These are phyloP conservation scores for Haplographium delicatum DNA, from an alignment of 495 filamentous ascomycete genomes.

Conservation along the genomic window DNA sequence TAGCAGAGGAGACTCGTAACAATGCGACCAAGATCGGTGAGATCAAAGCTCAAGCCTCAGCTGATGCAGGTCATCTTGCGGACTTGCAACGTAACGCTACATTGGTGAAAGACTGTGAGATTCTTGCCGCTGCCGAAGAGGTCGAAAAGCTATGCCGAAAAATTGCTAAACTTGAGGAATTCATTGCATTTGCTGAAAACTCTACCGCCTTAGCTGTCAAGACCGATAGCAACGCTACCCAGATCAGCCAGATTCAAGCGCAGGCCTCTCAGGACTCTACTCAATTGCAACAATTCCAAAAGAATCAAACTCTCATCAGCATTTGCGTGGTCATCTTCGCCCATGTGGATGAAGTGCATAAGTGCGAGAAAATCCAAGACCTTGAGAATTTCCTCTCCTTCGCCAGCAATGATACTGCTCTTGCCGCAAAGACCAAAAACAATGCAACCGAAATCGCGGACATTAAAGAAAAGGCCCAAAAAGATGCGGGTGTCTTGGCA, in stretches of 20 bases:
- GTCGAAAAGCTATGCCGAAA: neutral
- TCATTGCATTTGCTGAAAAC: conserved; percentile 2
- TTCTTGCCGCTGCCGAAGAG: conserved; percentile 4
- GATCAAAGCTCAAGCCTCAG: conserved; percentile 7
- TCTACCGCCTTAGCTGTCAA: neutral
- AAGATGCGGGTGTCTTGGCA: no score
- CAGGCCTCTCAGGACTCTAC: conserved; percentile 1
- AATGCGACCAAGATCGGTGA: conserved; percentile 10
- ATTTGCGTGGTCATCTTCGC: no score
- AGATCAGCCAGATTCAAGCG: neutral
- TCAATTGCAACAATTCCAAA: neutral
- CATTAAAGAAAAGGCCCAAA: no score
- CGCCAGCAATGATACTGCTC: no score
- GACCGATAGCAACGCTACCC: conserved; percentile 10
- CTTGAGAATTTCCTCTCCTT: no score
- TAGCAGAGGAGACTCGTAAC: conserved; percentile 4
- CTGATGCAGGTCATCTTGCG: conserved; percentile 1
- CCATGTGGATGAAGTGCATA: no score
- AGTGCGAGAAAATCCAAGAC: no score
- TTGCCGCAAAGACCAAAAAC: no score
- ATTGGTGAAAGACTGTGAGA: neutral
- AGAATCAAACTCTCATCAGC: conserved; percentile 11
- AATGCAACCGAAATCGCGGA: no score
- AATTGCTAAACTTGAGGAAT: neutral
- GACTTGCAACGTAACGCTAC: conserved; percentile 6